Evolutionary conservation across 768 basidiomycete genomes (phyloP), one percentile per base, ranked within the genome.

Genomic region (Lanmaoa rubissima): DNA sequence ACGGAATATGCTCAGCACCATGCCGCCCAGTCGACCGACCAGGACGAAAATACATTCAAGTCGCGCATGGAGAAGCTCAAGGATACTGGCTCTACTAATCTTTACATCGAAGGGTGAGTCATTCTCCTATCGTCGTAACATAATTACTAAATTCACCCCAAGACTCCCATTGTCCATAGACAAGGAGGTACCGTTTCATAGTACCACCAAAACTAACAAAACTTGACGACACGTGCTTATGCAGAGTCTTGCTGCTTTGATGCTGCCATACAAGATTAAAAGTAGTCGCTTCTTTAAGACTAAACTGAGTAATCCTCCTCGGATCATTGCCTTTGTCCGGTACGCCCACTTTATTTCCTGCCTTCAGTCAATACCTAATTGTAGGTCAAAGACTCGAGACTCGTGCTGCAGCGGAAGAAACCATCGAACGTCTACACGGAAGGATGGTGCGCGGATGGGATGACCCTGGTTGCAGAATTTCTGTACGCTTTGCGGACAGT

Each of bases 281-380:
- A 88, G 87, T 65, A 87, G 83, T 61, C 79, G 90, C 17, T 88
- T 90, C 69, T 92, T 92, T 69, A 87, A 87, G 69, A 91, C 89
- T 11, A 80, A 86, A 60, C 69, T 92, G 24, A 89, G 87, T 58
- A 82, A 83, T 54, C 89, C 89, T 1, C 87, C 88, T 19, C 76
- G 88, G 55, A 88, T 90, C 59, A 91, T 92, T 53, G 90, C 88
- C 0, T 92, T 92, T 63, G 88, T 91, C 41, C 79, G 90, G 90
- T 88, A 60, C 21, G 80, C 69, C 32, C 7, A 13, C 19, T 36
- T 1, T 34, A 19, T 17, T 5, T n/a, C 10, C 6, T 47, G 2
- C 12, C 16, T 35, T 19, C 17, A 19, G 8, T 43, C 26, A 1
- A 45, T 28, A 50, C 24, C 53, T 55, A 26, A 66, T 14, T 2